These are phyloP conservation scores for Sclerotiophoma versabilis DNA, from an alignment of 2,329 filamentous ascomycete genomes.

Conservation along the genomic window DNA sequence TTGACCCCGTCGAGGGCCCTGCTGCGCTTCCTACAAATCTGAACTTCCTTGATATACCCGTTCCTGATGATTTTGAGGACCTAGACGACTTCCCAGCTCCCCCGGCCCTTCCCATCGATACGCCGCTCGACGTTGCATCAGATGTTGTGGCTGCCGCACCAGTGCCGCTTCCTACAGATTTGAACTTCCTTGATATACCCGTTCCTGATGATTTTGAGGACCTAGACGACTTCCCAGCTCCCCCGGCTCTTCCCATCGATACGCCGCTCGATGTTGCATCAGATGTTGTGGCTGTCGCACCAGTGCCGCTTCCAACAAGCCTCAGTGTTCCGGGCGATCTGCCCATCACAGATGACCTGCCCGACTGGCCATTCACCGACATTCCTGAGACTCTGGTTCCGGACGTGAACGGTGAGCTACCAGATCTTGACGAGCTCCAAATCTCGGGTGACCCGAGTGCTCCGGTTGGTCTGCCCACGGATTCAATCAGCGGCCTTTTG, in stretches of 20 bases:
- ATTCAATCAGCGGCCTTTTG: not conserved
- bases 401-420: constrained; percentile 1
- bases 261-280: no score
- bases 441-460: not conserved
- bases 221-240: no score
- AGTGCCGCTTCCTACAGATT: not conserved
- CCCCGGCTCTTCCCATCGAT: no score
- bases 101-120: no score
- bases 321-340: constrained; percentile 1
- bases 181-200: not conserved
- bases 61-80: not conserved
- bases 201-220: not conserved
- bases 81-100: no score
- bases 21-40: not conserved
- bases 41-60: not conserved
- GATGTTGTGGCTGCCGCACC: not conserved
- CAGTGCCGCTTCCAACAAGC: not conserved
- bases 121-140: no score
- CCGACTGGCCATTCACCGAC: constrained; percentile 8
- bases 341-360: not conserved
- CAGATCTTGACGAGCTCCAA: not conserved
- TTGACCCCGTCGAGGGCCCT: not conserved
- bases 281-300: not conserved
- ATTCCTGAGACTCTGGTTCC: not conserved
- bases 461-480: not conserved